phyloP scores from a whole-genome alignment of 306 rosid genomes.

The Quercus suber region DNA sequence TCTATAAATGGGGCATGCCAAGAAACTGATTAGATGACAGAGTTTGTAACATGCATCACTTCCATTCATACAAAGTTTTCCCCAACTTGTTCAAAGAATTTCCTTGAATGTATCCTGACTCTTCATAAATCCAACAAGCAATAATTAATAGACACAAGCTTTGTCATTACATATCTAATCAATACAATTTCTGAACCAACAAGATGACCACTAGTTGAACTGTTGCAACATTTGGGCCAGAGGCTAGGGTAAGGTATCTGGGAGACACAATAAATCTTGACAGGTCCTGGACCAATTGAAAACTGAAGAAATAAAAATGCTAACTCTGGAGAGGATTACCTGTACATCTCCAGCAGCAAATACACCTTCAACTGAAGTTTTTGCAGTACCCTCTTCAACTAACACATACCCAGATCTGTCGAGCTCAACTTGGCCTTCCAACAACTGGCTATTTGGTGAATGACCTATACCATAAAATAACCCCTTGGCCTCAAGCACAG shows the following conservation, averaged over 20 bases:
- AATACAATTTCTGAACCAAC: too few species aligned
- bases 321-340: not conserved
- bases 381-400: conserved; percentile 50
- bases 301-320: not conserved
- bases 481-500: conserved; percentile 86
- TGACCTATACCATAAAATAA: conserved; percentile 96
- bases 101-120: not conserved
- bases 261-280: not conserved
- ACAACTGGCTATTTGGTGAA: conserved; percentile 71
- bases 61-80: conserved; percentile 72
- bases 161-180: too few species aligned
- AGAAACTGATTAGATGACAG: not conserved
- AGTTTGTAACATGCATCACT: conserved; percentile 9
- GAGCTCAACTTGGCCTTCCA: conserved; percentile 32
- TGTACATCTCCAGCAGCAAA: conserved; percentile 47
- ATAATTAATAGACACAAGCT: too few species aligned
- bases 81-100: conserved; percentile 35
- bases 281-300: not conserved
- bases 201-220: not conserved
- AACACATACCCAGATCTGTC: conserved; percentile 70
- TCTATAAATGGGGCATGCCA: conserved; percentile 5
- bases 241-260: not conserved
- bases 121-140: not conserved
- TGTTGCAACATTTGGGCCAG: not conserved
- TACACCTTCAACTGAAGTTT: conserved; percentile 64